phyloP scores from a whole-genome alignment of 768 basidiomycete species.

The Mycena sanguinolenta region DNA sequence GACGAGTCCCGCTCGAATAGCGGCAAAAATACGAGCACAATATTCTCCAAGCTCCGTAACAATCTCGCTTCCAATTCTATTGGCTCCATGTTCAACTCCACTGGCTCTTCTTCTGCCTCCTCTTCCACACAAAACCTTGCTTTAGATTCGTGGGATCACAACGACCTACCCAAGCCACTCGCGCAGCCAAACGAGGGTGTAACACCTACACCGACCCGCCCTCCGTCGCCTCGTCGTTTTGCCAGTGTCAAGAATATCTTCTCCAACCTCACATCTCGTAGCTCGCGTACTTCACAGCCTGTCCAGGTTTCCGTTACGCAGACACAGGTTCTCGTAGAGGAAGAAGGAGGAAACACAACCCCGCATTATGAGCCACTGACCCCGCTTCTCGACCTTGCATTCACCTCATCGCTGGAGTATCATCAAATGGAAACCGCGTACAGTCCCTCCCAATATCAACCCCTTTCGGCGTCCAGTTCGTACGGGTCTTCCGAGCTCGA shows the following conservation, averaged over 20 bases:
- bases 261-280: constrained; percentile 38
- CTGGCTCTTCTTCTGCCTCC: constrained; percentile 8
- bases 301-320: constrained; percentile 18
- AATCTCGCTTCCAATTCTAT: constrained; percentile 3
- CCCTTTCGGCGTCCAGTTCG: constrained; percentile 21
- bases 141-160: background rate
- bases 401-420: constrained; percentile 9
- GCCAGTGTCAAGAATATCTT: constrained; percentile 40
- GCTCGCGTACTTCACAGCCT: constrained; percentile 22
- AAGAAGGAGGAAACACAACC: constrained; percentile 6
- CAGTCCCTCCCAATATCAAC: constrained; percentile 13
- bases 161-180: background rate
- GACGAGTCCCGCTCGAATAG: constrained; percentile 10
- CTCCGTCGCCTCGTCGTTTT: constrained; percentile 38
- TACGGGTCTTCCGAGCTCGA: constrained; percentile 31
- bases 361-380: constrained; percentile 24
- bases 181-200: constrained; percentile 15
- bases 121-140: constrained; percentile 16
- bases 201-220: constrained; percentile 41
- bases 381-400: constrained; percentile 24
- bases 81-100: constrained; percentile 30
- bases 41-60: constrained; percentile 27
- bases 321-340: constrained; percentile 27
- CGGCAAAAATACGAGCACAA: constrained; percentile 5
- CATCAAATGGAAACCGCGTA: background rate